These are phyloP conservation scores for Cadophora luteo-olivacea DNA, from an alignment of 2,329 filamentous ascomycete genomes.

Conservation along the genomic window DNA sequence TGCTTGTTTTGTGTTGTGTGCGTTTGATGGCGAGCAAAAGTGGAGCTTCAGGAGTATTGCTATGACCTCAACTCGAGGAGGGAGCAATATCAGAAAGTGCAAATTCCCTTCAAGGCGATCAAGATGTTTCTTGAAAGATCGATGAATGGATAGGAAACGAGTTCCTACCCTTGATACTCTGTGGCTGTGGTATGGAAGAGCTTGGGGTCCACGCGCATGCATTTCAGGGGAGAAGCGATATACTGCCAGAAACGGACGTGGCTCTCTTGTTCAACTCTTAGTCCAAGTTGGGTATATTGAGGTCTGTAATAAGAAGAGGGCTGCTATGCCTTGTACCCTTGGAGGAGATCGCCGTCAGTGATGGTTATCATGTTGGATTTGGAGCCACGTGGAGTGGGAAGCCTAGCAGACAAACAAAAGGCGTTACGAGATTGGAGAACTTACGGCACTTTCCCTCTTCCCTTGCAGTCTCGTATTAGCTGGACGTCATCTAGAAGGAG, in stretches of 20 bases:
- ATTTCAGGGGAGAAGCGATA: not conserved
- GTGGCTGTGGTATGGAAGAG: not conserved
- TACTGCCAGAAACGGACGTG: not conserved
- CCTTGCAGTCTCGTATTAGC: slow-evolving; percentile 1
- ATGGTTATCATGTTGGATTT: not conserved
- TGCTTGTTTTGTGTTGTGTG: too few species aligned
- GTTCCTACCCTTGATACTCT: not conserved
- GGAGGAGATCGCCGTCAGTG: not conserved
- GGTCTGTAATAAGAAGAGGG: not conserved
- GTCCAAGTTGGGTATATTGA: not conserved
- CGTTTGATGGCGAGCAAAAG: not conserved
- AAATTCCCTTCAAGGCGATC: not conserved
- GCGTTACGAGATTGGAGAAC: not conserved
- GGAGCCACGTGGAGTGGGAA: not conserved
- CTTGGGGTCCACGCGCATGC: not conserved
- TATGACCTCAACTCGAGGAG: not conserved
- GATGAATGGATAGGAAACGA: not conserved
- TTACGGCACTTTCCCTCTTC: not conserved
- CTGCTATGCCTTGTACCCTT: not conserved
- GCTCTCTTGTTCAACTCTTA: not conserved
- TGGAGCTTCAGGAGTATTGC: not conserved
- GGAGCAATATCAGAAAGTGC: not conserved
- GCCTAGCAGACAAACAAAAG: not conserved
- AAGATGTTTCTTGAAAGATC: not conserved
- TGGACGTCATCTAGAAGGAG: not conserved